Conservation (phyloP, 2,329 filamentous ascomycete genomes). For the Rhynchosporium agropyri region DNA sequence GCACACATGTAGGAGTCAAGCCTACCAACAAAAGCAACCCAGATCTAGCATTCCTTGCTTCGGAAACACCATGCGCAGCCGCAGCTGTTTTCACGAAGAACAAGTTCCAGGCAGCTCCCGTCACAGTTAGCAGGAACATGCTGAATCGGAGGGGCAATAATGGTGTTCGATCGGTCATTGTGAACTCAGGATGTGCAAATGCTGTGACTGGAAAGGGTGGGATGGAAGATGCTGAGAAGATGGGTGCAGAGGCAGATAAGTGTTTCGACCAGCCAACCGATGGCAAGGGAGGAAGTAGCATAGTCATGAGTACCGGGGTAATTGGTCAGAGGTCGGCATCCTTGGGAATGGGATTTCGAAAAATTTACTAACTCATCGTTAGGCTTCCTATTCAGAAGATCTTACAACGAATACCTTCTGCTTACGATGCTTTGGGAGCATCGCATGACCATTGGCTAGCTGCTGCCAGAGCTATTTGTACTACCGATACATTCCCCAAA, state of each 20-base stretch:
- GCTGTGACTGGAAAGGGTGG: conserved; percentile 92
- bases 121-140: conserved; percentile 78
- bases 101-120: conserved; percentile 95
- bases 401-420: conserved; percentile 75
- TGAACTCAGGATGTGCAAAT: conserved; percentile 97
- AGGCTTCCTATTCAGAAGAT: conserved; percentile 92
- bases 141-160: conserved; percentile 66
- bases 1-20: conserved; percentile 91
- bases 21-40: conserved; percentile 87
- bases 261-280: conserved; percentile 54
- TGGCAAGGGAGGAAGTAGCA: conserved; percentile 60
- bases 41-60: conserved; percentile 86
- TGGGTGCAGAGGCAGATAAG: conserved; percentile 78
- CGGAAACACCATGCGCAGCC: conserved; percentile 81
- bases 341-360: neutral
- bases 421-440: conserved; percentile 69
- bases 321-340: conserved; percentile 78
- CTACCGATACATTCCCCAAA: conserved; percentile 98
- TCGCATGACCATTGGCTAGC: conserved; percentile 85
- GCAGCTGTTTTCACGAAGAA: conserved; percentile 97
- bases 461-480: conserved; percentile 91
- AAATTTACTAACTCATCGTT: conserved; percentile 26
- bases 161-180: conserved; percentile 78
- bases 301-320: conserved; percentile 98
- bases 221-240: conserved; percentile 81